phyloP scores from a whole-genome alignment of 108 stramenopile genomes.

The Skeletonema marinoi region DNA sequence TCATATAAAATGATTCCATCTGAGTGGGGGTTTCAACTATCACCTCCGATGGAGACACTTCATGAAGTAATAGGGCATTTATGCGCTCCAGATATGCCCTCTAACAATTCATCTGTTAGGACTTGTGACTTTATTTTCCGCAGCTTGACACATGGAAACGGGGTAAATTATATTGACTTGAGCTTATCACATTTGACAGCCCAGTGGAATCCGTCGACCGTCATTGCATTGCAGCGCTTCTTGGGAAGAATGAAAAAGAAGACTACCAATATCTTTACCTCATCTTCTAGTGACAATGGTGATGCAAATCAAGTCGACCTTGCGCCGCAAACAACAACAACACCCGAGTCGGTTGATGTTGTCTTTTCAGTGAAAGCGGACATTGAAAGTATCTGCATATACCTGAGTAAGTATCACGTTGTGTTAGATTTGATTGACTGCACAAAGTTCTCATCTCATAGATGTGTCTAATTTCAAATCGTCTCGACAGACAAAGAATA shows the following conservation, averaged over 20 bases:
- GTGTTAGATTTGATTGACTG: background rate
- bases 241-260: slow-evolving; percentile 64
- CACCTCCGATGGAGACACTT: slow-evolving; percentile 3
- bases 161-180: slow-evolving; percentile 11
- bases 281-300: background rate
- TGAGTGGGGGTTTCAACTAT: slow-evolving; percentile 18
- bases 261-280: background rate
- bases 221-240: slow-evolving; percentile 77
- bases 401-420: slow-evolving; percentile 1
- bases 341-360: background rate
- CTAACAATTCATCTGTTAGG: background rate
- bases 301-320: background rate
- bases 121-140: background rate
- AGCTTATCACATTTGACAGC: slow-evolving; percentile 24
- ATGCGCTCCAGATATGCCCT: background rate
- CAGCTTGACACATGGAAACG: slow-evolving; percentile 3
- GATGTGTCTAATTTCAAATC: background rate
- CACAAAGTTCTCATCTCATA: background rate
- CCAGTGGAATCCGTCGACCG: slow-evolving; percentile 84
- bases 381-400: slow-evolving; percentile 15
- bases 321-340: background rate
- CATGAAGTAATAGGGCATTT: slow-evolving; percentile 3
- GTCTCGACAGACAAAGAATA: slow-evolving; percentile 66
- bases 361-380: slow-evolving; percentile 7
- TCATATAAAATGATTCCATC: slow-evolving; percentile 4